These are phyloP conservation scores for Penicillium maclennaniae DNA, from an alignment of 495 filamentous ascomycete species.

Conservation along the genomic window DNA sequence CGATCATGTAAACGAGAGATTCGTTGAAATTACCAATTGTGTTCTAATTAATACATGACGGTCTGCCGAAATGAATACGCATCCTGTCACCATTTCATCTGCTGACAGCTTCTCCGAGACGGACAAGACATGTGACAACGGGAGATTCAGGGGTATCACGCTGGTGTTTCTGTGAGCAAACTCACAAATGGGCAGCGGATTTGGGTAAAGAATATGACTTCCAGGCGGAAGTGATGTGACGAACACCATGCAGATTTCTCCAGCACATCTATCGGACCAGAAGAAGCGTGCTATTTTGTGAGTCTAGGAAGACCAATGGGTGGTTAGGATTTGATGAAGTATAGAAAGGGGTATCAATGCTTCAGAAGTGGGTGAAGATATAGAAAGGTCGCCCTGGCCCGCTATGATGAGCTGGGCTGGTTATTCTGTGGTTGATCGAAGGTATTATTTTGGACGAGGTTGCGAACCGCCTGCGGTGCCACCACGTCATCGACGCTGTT, in stretches of 20 bases:
- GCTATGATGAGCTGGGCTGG: slow-evolving; percentile 11
- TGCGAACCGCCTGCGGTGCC: slow-evolving; percentile 31
- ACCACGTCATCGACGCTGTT: slow-evolving; percentile 59
- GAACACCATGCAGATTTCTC: neutral
- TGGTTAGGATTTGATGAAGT: neutral
- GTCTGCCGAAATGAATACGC: neutral
- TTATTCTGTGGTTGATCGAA: slow-evolving; percentile 17
- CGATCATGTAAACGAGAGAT: neutral
- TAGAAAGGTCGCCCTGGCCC: neutral
- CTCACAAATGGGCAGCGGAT: neutral
- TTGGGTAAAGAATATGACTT: neutral
- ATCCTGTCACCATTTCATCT: slow-evolving; percentile 9
- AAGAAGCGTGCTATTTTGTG: neutral
- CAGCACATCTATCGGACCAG: neutral
- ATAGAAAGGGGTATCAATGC: slow-evolving; percentile 6
- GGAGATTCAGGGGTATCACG: slow-evolving; percentile 4
- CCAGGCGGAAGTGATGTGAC: neutral
- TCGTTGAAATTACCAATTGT: neutral
- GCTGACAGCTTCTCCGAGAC: slow-evolving; percentile 1
- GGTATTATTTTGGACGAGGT: slow-evolving; percentile 17
- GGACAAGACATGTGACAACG: neutral
- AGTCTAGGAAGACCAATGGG: neutral
- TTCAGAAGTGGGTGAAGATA: neutral
- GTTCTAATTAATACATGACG: slow-evolving; percentile 5
- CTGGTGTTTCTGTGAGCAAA: neutral